phyloP scores from a whole-genome alignment of 2,329 filamentous ascomycete genomes.

The Madurella fahalii region DNA sequence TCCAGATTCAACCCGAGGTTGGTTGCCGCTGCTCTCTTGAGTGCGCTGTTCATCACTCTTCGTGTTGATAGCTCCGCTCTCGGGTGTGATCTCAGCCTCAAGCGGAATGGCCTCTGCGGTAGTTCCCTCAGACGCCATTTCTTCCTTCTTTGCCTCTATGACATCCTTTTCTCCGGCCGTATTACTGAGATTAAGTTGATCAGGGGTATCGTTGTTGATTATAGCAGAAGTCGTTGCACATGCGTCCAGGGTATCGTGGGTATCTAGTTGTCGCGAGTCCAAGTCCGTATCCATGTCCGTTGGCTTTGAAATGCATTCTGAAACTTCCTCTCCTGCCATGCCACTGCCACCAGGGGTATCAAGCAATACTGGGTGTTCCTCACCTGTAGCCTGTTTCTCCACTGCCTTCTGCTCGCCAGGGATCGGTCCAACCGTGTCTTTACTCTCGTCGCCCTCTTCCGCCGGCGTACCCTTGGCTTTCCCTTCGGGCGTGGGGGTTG shows the following conservation, averaged over 20 bases:
- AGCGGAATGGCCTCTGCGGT: background rate
- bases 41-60: background rate
- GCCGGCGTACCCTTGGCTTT: constrained; percentile 8
- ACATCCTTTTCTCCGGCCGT: constrained; percentile 12
- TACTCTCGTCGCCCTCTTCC: constrained; percentile 28
- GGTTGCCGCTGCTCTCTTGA: background rate
- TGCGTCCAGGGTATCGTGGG: constrained; percentile 20
- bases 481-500: constrained; percentile 28
- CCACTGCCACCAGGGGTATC: constrained; percentile 26
- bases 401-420: constrained; percentile 20
- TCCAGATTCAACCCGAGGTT: background rate
- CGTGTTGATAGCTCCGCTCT: background rate
- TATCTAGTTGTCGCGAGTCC: constrained; percentile 19
- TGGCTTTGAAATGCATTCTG: constrained; percentile 27
- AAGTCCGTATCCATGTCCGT: constrained; percentile 22
- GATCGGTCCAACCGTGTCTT: constrained; percentile 30
- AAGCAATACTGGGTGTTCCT: constrained; percentile 30
- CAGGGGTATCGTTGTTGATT: constrained; percentile 17
- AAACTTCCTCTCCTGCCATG: constrained; percentile 23
- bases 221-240: constrained; percentile 14
- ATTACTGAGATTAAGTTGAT: constrained; percentile 19
- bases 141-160: constrained; percentile 8
- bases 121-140: background rate
- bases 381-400: constrained; percentile 29
- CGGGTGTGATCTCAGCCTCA: background rate